Percentiles rank a stretch among this genome's conserved stretches.
Conservation (phyloP, 1,284 basidiomycete species). For the Meira nashicola region DNA sequence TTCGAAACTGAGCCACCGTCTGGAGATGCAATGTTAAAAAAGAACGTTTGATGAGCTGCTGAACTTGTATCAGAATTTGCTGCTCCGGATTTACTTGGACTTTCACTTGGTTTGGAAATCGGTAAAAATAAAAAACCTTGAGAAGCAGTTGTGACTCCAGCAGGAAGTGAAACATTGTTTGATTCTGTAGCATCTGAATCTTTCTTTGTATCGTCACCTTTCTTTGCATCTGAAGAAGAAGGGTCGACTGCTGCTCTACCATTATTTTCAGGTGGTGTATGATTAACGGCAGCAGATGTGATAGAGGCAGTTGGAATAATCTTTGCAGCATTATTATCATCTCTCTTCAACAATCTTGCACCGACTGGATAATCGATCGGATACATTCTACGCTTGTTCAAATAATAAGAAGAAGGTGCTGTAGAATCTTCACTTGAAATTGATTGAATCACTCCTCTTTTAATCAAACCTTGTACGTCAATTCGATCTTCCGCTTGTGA, state of each 20-base stretch:
- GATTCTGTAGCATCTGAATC: neutral
- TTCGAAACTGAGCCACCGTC: neutral
- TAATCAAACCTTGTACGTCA: no score
- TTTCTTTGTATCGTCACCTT: neutral
- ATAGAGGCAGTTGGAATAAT: no score
- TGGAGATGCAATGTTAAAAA: slow-evolving; percentile 3
- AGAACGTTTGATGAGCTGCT: neutral
- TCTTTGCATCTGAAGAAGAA: neutral
- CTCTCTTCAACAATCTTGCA: no score
- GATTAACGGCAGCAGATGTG: no score
- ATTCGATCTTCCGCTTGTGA: no score
- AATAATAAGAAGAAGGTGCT: no score
- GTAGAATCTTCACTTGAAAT: no score
- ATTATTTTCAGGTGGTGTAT: neutral
- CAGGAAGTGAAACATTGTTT: neutral
- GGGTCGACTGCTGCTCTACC: neutral
- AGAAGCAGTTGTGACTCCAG: neutral
- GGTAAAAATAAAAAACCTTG: slow-evolving; percentile 1
- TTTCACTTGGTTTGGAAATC: neutral
- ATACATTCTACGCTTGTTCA: no score
- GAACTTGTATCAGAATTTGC: neutral
- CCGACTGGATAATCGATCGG: no score
- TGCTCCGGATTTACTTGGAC: neutral
- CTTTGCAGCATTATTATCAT: no score
- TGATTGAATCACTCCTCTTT: no score